These are phyloP conservation scores for Ustanciosporium gigantosporum DNA, from an alignment of 1,284 basidiomycete species.

Conservation along the genomic window DNA sequence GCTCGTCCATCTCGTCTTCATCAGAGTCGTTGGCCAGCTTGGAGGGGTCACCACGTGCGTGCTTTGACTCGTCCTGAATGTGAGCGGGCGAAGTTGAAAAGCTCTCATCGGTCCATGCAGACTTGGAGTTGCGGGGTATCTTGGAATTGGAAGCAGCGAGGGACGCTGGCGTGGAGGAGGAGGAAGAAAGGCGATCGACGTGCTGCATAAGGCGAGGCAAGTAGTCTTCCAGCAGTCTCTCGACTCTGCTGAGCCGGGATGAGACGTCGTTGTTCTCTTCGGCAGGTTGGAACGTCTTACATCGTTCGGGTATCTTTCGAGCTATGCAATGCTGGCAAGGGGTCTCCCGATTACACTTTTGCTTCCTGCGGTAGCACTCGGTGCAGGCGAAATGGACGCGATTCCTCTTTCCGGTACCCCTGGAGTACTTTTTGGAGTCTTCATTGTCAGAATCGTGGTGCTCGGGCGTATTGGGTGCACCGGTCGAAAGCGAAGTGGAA, in stretches of 20 bases:
- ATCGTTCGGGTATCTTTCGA: slow-evolving; percentile 54
- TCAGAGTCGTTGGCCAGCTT: slow-evolving; percentile 10
- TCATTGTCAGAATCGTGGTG: slow-evolving; percentile 17
- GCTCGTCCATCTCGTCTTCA: slow-evolving; percentile 43
- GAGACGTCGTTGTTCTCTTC: slow-evolving; percentile 47
- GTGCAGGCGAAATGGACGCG: slow-evolving; percentile 57
- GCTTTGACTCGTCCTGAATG: background rate
- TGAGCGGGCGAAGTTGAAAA: background rate
- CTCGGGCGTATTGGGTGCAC: slow-evolving; percentile 22
- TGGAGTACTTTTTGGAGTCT: slow-evolving; percentile 12
- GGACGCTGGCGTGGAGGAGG: background rate
- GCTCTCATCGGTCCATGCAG: background rate
- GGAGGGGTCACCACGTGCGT: too few species aligned
- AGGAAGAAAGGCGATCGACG: slow-evolving; percentile 6
- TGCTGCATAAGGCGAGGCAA: slow-evolving; percentile 32
- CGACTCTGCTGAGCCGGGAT: slow-evolving; percentile 40
- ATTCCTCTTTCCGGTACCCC: slow-evolving; percentile 39
- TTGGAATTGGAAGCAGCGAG: background rate
- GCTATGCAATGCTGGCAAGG: slow-evolving; percentile 59
- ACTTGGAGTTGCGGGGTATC: background rate
- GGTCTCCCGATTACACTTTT: slow-evolving; percentile 54
- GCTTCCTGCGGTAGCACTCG: slow-evolving; percentile 59
- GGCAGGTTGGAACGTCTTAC: slow-evolving; percentile 53
- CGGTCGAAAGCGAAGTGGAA: slow-evolving; percentile 13
- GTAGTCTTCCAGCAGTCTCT: slow-evolving; percentile 43